Conservation (phyloP, 768 basidiomycete genomes). For the Suillus weaverae region DNA sequence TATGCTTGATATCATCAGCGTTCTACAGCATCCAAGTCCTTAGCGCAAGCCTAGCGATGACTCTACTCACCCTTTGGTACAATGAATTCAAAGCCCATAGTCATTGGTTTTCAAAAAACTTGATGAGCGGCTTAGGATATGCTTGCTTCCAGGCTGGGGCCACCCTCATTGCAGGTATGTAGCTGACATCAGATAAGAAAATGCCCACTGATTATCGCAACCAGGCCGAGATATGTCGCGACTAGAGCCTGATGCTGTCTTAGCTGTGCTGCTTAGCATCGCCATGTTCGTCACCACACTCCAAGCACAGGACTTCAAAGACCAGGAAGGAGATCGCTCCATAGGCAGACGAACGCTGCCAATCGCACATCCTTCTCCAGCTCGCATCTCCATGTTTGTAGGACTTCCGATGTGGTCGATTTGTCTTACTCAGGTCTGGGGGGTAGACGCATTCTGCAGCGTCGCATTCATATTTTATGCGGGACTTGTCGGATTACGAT, state of each 20-base stretch:
- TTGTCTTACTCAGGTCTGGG: slow-evolving; percentile 26
- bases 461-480: slow-evolving; percentile 27
- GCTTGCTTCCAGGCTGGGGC: slow-evolving; percentile 40
- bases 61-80: slow-evolving; percentile 27
- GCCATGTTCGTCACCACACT: slow-evolving; percentile 39
- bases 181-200: background rate
- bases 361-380: slow-evolving; percentile 39
- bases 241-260: slow-evolving; percentile 25
- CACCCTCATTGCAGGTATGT: slow-evolving; percentile 37
- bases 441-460: slow-evolving; percentile 28
- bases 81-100: slow-evolving; percentile 26
- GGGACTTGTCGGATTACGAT: slow-evolving; percentile 24
- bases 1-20: slow-evolving; percentile 39
- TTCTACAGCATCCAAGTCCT: slow-evolving; percentile 15
- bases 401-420: slow-evolving; percentile 32
- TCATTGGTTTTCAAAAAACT: slow-evolving; percentile 37
- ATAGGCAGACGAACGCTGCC: slow-evolving; percentile 44
- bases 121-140: slow-evolving; percentile 37
- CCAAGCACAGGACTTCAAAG: slow-evolving; percentile 38
- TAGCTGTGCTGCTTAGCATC: slow-evolving; percentile 33
- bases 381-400: slow-evolving; percentile 27
- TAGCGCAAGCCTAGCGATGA: slow-evolving; percentile 25
- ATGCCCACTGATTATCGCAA: slow-evolving; percentile 8
- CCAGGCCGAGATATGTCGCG: slow-evolving; percentile 25
- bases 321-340: slow-evolving; percentile 42